Conservation (phyloP, 148 eudicot genomes). For the Suaeda aralocaspica region DNA sequence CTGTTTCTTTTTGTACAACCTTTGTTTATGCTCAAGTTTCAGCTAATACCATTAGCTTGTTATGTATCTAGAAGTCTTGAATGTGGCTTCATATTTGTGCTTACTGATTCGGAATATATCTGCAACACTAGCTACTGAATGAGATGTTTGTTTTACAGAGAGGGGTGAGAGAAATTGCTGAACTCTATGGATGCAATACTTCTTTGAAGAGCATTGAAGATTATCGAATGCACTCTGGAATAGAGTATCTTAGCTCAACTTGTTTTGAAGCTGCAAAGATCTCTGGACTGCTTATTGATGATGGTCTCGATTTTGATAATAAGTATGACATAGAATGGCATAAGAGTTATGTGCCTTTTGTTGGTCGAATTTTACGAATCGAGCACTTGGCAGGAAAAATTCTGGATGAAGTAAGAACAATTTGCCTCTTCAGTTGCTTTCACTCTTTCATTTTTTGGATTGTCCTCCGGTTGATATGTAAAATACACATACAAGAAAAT, state of each 20-base stretch:
- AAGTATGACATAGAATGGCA: constrained; percentile 66
- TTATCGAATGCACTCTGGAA: constrained; percentile 43
- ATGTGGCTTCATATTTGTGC: not conserved
- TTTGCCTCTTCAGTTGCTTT: not conserved
- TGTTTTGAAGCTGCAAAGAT: constrained; percentile 81
- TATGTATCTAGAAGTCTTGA: not conserved
- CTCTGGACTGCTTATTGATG: constrained; percentile 74
- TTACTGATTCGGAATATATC: not conserved
- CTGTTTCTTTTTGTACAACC: not conserved
- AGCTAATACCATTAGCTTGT: not conserved
- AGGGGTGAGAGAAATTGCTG: constrained; percentile 74
- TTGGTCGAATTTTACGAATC: constrained; percentile 81
- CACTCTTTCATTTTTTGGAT: not conserved
- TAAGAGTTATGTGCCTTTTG: constrained; percentile 52
- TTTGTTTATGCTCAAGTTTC: not conserved
- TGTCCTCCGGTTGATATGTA: not conserved
- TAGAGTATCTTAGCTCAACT: constrained; percentile 47
- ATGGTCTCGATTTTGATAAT: constrained; percentile 74
- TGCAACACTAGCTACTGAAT: not conserved
- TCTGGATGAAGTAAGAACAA: constrained; percentile 58
- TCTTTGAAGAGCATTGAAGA: constrained; percentile 69
- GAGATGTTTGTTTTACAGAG: constrained; percentile 46
- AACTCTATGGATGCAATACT: constrained; percentile 60
- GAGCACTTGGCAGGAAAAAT: constrained; percentile 80
- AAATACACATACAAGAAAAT: not conserved